A percentile compares a stretch with the other conserved stretches of the same genome.
These are phyloP conservation scores for Cladosporium sphaerospermum DNA, from an alignment of 2,329 filamentous ascomycete species.

Conservation along the genomic window DNA sequence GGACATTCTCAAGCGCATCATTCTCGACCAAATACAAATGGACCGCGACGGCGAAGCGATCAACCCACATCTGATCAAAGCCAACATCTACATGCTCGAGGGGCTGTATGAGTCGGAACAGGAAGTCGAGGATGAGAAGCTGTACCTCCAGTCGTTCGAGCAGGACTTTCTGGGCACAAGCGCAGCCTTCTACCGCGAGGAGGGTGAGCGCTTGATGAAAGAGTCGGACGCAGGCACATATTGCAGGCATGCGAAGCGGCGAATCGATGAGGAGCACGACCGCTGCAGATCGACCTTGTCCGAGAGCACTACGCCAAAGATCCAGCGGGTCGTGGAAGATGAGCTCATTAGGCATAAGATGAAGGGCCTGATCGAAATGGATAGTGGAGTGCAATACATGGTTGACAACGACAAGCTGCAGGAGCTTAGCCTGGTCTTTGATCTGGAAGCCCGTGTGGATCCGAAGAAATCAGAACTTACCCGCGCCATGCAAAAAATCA, in stretches of 20 bases:
- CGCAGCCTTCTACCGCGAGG: conserved; percentile 64
- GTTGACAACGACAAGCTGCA: conserved; percentile 78
- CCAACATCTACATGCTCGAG: conserved; percentile 84
- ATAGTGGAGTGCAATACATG: conserved; percentile 84
- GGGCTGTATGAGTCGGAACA: conserved; percentile 74
- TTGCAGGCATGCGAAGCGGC: conserved; percentile 66
- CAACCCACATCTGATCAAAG: conserved; percentile 73
- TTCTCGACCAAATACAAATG: conserved; percentile 87
- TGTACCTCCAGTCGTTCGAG: conserved; percentile 83
- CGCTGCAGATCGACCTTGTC: conserved; percentile 80
- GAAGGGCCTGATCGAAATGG: conserved; percentile 73
- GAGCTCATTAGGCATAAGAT: conserved; percentile 74
- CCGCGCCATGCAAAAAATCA: conserved; percentile 63
- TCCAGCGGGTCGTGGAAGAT: conserved; percentile 70
- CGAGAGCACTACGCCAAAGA: conserved; percentile 62
- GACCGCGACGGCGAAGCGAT: conserved; percentile 86
- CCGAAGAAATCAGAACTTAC: conserved; percentile 64
- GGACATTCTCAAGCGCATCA: conserved; percentile 69
- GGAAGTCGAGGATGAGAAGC: conserved; percentile 69
- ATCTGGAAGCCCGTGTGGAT: conserved; percentile 72
- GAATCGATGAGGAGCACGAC: conserved; percentile 73
- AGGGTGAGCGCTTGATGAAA: conserved; percentile 68
- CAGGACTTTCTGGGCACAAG: conserved; percentile 67
- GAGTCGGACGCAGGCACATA: conserved; percentile 77
- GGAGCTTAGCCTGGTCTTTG: conserved; percentile 75